Base-by-base conservation (phyloP, 2,329 filamentous ascomycete genomes). In the Xylaria sp. region DNA sequence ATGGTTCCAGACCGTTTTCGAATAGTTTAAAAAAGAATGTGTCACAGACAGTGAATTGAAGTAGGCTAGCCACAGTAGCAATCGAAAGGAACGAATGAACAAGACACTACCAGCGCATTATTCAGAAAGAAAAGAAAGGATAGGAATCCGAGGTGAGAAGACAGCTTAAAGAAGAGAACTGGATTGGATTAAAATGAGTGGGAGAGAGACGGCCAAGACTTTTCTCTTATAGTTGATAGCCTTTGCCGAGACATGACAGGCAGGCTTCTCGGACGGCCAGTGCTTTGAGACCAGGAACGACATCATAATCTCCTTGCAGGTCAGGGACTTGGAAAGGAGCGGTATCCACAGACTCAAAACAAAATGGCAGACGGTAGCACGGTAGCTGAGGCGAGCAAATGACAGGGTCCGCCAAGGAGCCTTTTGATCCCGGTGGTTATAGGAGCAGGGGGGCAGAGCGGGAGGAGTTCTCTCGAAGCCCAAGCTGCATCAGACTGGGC, bases 1-100 rank as follows among this genome's bases (percentile, higher is more conserved):
- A 77, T 81, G 84, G 85, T 86, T 80, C 84, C 85, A 85, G 84
- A 86, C 85, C 83, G 80, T 76, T 77, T 76, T 75, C 74, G 76
- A 79, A 78, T 76, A 77, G 73, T 76, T 77, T 25, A 29, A 77
- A 80, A 82, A 83, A 78, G 81, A 83, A 80, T 78, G 82, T 71
- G 78, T 84, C 79, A 81, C 80, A 81, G 81, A 83, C 80, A 79
- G 76, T 71, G 70, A 76, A 77, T 75, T 73, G 77, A 78, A 79
- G 79, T 75, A 72, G 74, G 71, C 73, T 75, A 71, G 75, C 71
- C 64, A 74, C 68, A 78, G 79, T 80, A 80, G 77, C 70, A 68
- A 72, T 71, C 69, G 71, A 79, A 76, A 84, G 78, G 77, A 84
- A 83, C 81, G 83, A 84, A 85, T 82, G 83, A 83, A 84, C 77